Conservation (phyloP, 306 rosid species). For the Echinosophora koreensis region DNA sequence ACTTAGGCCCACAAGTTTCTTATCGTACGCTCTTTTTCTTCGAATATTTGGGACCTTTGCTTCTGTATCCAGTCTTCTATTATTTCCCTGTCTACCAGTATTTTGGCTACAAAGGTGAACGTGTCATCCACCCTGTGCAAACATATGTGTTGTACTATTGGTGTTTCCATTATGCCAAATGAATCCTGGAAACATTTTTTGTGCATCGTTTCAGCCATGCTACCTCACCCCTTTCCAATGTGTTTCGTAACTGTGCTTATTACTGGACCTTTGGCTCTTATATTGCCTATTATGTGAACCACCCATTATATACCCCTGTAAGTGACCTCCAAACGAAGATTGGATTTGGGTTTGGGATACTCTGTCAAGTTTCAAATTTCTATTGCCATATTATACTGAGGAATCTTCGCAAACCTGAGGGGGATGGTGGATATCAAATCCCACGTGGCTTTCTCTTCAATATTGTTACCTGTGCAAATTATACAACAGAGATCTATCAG, state of each 20-base stretch:
- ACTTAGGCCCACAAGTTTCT: constrained; percentile 93
- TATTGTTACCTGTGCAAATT: constrained; percentile 95
- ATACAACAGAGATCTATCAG: constrained; percentile 97
- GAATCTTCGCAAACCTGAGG: constrained; percentile 80
- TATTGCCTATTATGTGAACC: constrained; percentile 88
- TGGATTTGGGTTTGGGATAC: constrained; percentile 81
- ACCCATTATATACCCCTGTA: constrained; percentile 88
- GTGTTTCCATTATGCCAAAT: constrained; percentile 94
- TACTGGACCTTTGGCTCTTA: constrained; percentile 90
- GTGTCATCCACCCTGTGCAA: constrained; percentile 82
- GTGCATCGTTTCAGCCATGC: constrained; percentile 98
- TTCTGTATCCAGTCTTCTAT: constrained; percentile 91
- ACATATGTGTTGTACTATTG: constrained; percentile 93
- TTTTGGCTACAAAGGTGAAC: constrained; percentile 81
- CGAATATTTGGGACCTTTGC: constrained; percentile 93
- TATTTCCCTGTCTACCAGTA: constrained; percentile 76
- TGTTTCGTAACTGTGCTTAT: constrained; percentile 92
- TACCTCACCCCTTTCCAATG: constrained; percentile 93
- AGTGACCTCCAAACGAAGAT: constrained; percentile 91
- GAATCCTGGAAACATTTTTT: constrained; percentile 92
- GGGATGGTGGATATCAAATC: constrained; percentile 95
- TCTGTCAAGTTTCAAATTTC: constrained; percentile 78
- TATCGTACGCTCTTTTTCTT: constrained; percentile 88
- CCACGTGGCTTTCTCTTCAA: constrained; percentile 92
- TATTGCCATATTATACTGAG: constrained; percentile 89